Percentiles rank a stretch among this genome's conserved stretches.
phyloP scores from a whole-genome alignment of 2,329 filamentous ascomycete genomes.

The Chaetomiaceae sp. region DNA sequence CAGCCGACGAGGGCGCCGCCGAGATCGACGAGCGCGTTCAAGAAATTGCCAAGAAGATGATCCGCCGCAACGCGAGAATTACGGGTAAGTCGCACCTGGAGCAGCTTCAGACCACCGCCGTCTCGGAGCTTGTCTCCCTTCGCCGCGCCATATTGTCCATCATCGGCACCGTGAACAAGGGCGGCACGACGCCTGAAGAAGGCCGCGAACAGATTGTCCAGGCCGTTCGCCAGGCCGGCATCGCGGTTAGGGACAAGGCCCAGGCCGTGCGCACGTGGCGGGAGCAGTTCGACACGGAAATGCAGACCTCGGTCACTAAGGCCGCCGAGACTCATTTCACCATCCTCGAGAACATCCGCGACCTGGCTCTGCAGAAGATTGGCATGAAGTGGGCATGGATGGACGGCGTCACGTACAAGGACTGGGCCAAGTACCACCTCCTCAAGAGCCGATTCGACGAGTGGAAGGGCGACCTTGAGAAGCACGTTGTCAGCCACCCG shows the following conservation, averaged over 20 bases:
- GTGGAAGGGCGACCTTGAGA: slow-evolving; percentile 79
- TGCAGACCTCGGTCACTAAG: slow-evolving; percentile 62
- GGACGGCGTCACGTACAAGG: slow-evolving; percentile 91
- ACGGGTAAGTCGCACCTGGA: slow-evolving; percentile 64
- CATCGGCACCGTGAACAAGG: slow-evolving; percentile 48
- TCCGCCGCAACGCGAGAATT: slow-evolving; percentile 60
- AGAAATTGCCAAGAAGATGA: slow-evolving; percentile 52
- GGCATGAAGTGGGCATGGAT: slow-evolving; percentile 96
- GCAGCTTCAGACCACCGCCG: slow-evolving; percentile 64
- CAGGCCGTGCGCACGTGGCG: slow-evolving; percentile 76
- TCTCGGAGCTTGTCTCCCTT: slow-evolving; percentile 59
- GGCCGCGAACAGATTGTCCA: slow-evolving; percentile 41
- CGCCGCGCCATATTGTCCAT: slow-evolving; percentile 64
- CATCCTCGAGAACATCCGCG: slow-evolving; percentile 76
- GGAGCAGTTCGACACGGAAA: slow-evolving; percentile 64
- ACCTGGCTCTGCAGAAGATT: slow-evolving; percentile 83
- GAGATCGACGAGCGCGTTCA: slow-evolving; percentile 68
- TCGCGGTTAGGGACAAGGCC: slow-evolving; percentile 71
- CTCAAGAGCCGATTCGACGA: slow-evolving; percentile 77
- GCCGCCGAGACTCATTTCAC: slow-evolving; percentile 77
- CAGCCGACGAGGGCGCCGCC: slow-evolving; percentile 71
- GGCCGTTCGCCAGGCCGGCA: slow-evolving; percentile 62
- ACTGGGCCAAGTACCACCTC: slow-evolving; percentile 93
- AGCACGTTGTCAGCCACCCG: slow-evolving; percentile 69
- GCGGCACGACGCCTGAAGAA: slow-evolving; percentile 33